Percentiles rank a stretch among this genome's conserved stretches.
phyloP scores from a whole-genome alignment of 148 eudicot species.

The Cornus florida region DNA sequence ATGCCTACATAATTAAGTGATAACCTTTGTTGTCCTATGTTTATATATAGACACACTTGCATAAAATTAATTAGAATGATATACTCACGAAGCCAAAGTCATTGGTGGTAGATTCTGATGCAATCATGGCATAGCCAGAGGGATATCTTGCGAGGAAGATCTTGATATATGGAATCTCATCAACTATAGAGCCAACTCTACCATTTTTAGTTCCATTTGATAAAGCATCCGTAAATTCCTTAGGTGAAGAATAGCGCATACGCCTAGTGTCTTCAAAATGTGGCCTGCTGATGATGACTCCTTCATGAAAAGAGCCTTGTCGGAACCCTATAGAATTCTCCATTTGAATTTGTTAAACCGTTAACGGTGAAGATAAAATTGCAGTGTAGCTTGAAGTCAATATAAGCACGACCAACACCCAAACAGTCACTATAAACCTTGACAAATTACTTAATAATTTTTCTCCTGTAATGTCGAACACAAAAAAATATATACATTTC shows the following conservation, averaged over 20 bases:
- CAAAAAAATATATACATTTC: no score
- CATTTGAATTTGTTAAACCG: conserved; percentile 23
- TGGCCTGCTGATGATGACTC: conserved; percentile 3
- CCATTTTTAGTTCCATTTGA: conserved; percentile 20
- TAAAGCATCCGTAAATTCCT: conserved; percentile 20
- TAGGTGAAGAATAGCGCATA: not conserved
- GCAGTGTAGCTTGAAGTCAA: conserved; percentile 36
- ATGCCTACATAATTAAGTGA: no score
- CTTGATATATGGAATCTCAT: conserved; percentile 32
- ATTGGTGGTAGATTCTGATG: conserved; percentile 7
- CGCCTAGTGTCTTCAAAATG: conserved; percentile 10
- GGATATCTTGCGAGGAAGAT: conserved; percentile 15
- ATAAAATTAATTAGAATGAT: no score
- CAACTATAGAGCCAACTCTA: conserved; percentile 27
- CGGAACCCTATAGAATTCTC: conserved; percentile 18
- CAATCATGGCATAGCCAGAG: conserved; percentile 16
- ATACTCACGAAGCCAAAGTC: conserved; percentile 35
- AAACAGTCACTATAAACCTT: conserved; percentile 24
- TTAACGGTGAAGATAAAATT: conserved; percentile 25
- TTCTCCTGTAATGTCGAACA: conserved; percentile 22
- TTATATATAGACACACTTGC: no score
- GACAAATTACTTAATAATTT: conserved; percentile 27
- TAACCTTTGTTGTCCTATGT: no score
- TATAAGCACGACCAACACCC: conserved; percentile 38
- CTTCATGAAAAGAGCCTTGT: not conserved